Conservation (phyloP, 2,329 filamentous ascomycete genomes). For the Bipolaris sorokiniana region DNA sequence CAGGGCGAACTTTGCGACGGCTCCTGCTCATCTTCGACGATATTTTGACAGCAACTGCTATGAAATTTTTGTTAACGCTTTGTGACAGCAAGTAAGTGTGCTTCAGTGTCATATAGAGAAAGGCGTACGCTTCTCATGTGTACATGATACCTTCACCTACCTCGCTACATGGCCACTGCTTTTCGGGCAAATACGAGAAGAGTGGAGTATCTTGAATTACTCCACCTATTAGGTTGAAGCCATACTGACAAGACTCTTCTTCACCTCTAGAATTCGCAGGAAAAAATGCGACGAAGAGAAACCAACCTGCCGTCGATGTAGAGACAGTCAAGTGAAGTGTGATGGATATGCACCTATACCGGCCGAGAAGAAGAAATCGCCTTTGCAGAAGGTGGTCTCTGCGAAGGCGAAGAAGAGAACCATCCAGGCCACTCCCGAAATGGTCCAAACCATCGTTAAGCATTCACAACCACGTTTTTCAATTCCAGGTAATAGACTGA, state of each 20-base stretch:
- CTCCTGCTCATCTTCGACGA: neutral
- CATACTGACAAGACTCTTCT: slow-evolving; percentile 3
- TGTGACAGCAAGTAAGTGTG: slow-evolving; percentile 11
- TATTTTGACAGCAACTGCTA: neutral
- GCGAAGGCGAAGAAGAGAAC: neutral
- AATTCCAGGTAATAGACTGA: neutral
- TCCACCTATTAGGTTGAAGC: neutral
- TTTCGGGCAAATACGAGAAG: too few relatives aligned
- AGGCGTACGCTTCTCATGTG: neutral
- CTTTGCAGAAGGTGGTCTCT: neutral
- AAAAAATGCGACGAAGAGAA: slow-evolving; percentile 22
- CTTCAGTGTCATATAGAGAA: neutral
- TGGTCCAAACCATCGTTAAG: neutral
- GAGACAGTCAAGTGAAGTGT: slow-evolving; percentile 12
- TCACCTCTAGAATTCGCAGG: slow-evolving; percentile 9
- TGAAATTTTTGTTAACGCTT: slow-evolving; percentile 2
- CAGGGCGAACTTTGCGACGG: neutral
- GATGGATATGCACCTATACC: slow-evolving; percentile 13
- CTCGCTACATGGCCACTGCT: too few relatives aligned
- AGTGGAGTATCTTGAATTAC: neutral
- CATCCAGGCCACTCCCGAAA: neutral
- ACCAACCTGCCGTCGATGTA: slow-evolving; percentile 15
- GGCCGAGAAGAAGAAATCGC: slow-evolving; percentile 1
- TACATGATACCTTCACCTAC: neutral
- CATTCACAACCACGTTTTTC: neutral